Evolutionary conservation across 2,329 filamentous ascomycete genomes (phyloP).

Genomic region (Diaporthe caulivora): DNA sequence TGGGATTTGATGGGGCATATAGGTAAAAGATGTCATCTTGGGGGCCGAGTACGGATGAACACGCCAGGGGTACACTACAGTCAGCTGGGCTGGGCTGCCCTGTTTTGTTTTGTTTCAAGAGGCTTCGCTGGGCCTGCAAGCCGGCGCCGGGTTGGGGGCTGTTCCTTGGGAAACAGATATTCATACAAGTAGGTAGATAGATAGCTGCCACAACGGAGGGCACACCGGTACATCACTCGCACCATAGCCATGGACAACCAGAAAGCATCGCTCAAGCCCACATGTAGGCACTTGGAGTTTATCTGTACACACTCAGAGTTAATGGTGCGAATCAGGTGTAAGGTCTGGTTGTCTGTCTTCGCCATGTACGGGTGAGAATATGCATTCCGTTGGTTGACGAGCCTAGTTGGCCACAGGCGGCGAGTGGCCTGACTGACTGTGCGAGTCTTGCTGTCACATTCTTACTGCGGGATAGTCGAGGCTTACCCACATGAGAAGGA

Average conservation of each 20-base stretch:
- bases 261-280: too few species aligned
- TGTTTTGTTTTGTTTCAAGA: conserved; percentile 34
- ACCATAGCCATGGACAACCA: too few species aligned
- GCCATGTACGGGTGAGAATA: too few species aligned
- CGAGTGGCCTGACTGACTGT: conserved; percentile 4
- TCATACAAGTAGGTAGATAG: too few species aligned
- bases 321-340: too few species aligned
- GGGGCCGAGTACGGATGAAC: conserved; percentile 10
- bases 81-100: neutral
- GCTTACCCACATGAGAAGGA: conserved; percentile 25
- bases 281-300: too few species aligned
- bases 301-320: too few species aligned
- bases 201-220: too few species aligned
- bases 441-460: neutral
- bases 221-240: too few species aligned
- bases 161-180: too few species aligned
- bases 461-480: neutral
- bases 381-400: too few species aligned
- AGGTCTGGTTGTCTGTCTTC: too few species aligned
- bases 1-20: neutral
- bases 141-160: neutral
- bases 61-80: neutral
- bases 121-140: neutral
- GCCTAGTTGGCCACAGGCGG: neutral
- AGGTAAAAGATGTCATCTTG: neutral